Conservation (phyloP, 2,329 filamentous ascomycete species). For the Zymoseptoria crescenta region DNA sequence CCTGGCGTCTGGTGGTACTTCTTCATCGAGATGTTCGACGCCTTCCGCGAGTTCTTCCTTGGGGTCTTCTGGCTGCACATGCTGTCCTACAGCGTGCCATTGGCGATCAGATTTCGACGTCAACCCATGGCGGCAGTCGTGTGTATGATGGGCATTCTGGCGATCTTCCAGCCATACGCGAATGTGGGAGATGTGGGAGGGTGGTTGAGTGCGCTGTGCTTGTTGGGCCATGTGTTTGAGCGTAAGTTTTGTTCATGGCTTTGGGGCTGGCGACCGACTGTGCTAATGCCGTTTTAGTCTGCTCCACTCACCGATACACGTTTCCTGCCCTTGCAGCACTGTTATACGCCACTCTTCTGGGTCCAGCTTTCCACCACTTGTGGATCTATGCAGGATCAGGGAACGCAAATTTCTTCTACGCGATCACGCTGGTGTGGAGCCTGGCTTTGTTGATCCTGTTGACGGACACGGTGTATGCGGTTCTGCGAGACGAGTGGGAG, state of each 20-base stretch:
- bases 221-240: slow-evolving; percentile 88
- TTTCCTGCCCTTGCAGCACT: slow-evolving; percentile 79
- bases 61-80: slow-evolving; percentile 97
- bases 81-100: slow-evolving; percentile 75
- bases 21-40: slow-evolving; percentile 99
- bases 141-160: slow-evolving; percentile 79
- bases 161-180: slow-evolving; percentile 95
- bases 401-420: slow-evolving; percentile 99
- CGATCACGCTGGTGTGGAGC: slow-evolving; percentile 98
- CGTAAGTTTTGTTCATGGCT: slow-evolving; percentile 40
- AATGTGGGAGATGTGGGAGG: slow-evolving; percentile 83
- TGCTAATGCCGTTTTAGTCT: slow-evolving; percentile 46
- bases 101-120: slow-evolving; percentile 71
- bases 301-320: slow-evolving; percentile 63
- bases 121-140: slow-evolving; percentile 83
- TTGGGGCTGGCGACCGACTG: background rate
- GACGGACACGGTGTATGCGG: slow-evolving; percentile 80
- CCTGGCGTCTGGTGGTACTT: slow-evolving; percentile 99
- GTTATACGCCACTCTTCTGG: slow-evolving; percentile 79
- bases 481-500: slow-evolving; percentile 89
- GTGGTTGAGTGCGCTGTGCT: slow-evolving; percentile 72
- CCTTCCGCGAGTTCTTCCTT: slow-evolving; percentile 93
- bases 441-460: slow-evolving; percentile 79
- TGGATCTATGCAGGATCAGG: slow-evolving; percentile 98
- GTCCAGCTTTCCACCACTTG: slow-evolving; percentile 90